Conservation (phyloP, 805 yeast genomes). For the Saturnispora sanitii region DNA sequence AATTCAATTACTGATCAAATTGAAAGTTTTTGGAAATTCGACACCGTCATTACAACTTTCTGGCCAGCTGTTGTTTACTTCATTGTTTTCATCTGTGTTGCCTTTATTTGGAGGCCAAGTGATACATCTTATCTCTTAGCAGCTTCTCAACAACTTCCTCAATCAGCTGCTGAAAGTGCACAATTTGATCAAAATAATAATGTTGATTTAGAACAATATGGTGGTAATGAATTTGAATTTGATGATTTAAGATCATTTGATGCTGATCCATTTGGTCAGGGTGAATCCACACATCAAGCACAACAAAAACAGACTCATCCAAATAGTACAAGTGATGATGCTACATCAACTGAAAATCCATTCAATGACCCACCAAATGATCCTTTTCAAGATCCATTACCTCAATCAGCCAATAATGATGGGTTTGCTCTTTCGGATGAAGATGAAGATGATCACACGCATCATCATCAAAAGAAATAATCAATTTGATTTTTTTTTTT, state of each 20-base stretch:
- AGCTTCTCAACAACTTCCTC: conserved; percentile 85
- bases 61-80: conserved; percentile 92
- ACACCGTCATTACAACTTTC: conserved; percentile 82
- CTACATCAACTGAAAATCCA: conserved; percentile 19
- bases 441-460: conserved; percentile 16
- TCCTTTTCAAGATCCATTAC: conserved; percentile 13
- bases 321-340: conserved; percentile 1
- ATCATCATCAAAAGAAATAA: not conserved
- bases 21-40: conserved; percentile 84
- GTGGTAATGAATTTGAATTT: conserved; percentile 51
- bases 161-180: conserved; percentile 32
- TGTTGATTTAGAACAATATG: conserved; percentile 28
- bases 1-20: conserved; percentile 68
- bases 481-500: not conserved
- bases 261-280: conserved; percentile 23
- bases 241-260: conserved; percentile 45
- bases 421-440: conserved; percentile 25
- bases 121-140: conserved; percentile 92
- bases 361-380: conserved; percentile 18
- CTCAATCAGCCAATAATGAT: conserved; percentile 18
- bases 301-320: conserved; percentile 1
- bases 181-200: conserved; percentile 15
- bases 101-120: conserved; percentile 96
- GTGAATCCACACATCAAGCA: not conserved
- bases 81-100: conserved; percentile 69